Percentiles rank a stretch among this genome's conserved stretches.
Evolutionary conservation across 345 rosid genomes (phyloP).

Genomic region (Eucalyptus cladocalyx): DNA sequence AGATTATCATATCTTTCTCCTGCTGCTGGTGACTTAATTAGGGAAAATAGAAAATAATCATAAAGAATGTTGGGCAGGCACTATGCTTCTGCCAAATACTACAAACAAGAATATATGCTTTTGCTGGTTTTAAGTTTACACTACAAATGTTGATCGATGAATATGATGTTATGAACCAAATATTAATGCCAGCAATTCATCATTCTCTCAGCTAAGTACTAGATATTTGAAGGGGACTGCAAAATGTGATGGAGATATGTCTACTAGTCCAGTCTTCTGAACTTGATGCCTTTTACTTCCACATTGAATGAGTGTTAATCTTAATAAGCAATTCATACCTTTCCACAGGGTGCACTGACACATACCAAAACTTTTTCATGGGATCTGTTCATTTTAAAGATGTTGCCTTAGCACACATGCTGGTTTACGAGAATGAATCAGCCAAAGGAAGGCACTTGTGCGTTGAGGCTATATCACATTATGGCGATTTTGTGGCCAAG

Average conservation of each 20-base stretch:
- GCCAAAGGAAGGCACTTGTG: slow-evolving; percentile 84
- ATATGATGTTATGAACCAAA: neutral
- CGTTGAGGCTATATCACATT: slow-evolving; percentile 82
- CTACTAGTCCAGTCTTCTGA: neutral
- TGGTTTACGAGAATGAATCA: slow-evolving; percentile 73
- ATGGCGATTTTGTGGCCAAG: slow-evolving; percentile 80
- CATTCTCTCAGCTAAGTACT: neutral
- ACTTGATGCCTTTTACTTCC: neutral
- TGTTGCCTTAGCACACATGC: slow-evolving; percentile 75
- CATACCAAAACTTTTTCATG: slow-evolving; percentile 65
- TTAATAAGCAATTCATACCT: neutral
- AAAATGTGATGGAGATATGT: neutral
- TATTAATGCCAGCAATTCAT: neutral
- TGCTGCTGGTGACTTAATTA: neutral
- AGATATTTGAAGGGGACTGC: neutral
- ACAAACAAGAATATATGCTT: neutral
- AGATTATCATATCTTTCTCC: neutral
- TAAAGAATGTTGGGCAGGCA: neutral
- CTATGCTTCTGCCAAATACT: neutral
- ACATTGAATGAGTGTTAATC: neutral
- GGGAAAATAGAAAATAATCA: neutral
- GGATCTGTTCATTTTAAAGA: slow-evolving; percentile 92
- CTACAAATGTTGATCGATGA: neutral
- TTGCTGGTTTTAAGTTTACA: neutral
- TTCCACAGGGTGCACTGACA: slow-evolving; percentile 73